A percentile compares a stretch with the other conserved stretches of the same genome.
phyloP scores from a whole-genome alignment of 2,329 filamentous ascomycete genomes.

The Huntiella abstrusa region DNA sequence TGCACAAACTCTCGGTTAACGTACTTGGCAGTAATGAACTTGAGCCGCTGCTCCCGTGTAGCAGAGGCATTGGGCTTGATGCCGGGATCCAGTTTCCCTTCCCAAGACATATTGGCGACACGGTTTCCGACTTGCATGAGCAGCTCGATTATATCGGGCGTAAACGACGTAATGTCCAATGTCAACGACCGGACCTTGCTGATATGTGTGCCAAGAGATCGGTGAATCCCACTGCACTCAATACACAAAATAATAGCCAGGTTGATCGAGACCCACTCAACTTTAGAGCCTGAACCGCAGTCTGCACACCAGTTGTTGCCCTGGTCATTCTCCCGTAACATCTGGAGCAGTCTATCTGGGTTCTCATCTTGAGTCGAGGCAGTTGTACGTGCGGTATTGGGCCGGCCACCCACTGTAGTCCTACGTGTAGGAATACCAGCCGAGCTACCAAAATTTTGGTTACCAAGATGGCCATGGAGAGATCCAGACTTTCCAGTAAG shows the following conservation, averaged over 20 bases:
- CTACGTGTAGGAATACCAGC: conserved; percentile 53
- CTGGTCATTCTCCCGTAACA: conserved; percentile 74
- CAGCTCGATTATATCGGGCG: conserved; percentile 88
- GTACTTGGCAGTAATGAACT: conserved; percentile 91
- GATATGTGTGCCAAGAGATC: conserved; percentile 90
- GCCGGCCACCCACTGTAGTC: conserved; percentile 79
- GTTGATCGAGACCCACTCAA: conserved; percentile 98
- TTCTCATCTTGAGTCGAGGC: conserved; percentile 64
- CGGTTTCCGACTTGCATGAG: conserved; percentile 82
- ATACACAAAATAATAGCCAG: conserved; percentile 91
- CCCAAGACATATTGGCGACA: conserved; percentile 93
- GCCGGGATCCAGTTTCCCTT: conserved; percentile 58
- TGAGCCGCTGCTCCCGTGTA: conserved; percentile 75
- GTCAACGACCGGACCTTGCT: conserved; percentile 93
- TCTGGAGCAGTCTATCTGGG: conserved; percentile 69
- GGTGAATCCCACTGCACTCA: conserved; percentile 93
- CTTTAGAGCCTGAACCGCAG: conserved; percentile 77
- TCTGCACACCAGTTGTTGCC: conserved; percentile 90
- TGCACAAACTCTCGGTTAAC: conserved; percentile 68
- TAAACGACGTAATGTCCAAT: conserved; percentile 89
- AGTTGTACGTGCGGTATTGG: conserved; percentile 47
- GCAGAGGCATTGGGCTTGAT: conserved; percentile 60
- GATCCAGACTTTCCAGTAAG: conserved; percentile 81
- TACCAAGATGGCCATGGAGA: conserved; percentile 33
- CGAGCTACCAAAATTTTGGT: conserved; percentile 26